Evolutionary conservation across 352 stramenopile genomes (phyloP), one percentile per base, ranked within the genome.

Genomic region (Plasmopara halstedii): DNA sequence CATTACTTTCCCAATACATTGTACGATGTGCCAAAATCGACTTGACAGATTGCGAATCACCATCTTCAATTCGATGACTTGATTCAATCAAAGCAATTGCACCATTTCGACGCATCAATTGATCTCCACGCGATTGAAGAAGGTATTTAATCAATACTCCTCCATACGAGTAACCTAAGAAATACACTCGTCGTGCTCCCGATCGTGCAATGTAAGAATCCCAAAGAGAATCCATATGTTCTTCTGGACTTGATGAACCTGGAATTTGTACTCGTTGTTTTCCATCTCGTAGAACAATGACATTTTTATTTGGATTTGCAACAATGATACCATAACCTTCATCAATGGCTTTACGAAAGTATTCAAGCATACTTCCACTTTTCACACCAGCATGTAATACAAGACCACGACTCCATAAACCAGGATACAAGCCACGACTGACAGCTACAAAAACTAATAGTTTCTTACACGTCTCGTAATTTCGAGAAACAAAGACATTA

Each of bases 1-100:
- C 81, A 42, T 92, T 88, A 50, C 77, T 88, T 53, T 92, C 78
- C 83, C 83, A 95, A 62, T 95, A 93, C 76, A 95, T 93, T 6
- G 81, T 88, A 35, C 82, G 83, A 43, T 91, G 78, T 18, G 83
- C 81, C 19, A 95, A 54, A 45, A 95, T 89, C 26, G 69, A 85
- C 53, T 91, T 89, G 44, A 91, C 80, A 5, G 78, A 89, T 46
- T 91, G 79, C 42, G 80, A 86, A 59, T 93, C 83, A 31, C 78
- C 80, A 42, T 89, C 78, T 47, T 88, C 79, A 35, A 91, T 88
- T 32, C 81, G 80, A 52, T 95, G 83, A 40, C 75, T 88, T 20
- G 79, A 92, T 42, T 95, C 83, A 18, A 92, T 92, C 4, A 95
- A 52, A 11, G 83, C 83, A 49, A 95, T 86, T 10, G 83, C 81